These are phyloP conservation scores for Celoporthe dispersa DNA, from an alignment of 2,329 filamentous ascomycete species.

Conservation along the genomic window DNA sequence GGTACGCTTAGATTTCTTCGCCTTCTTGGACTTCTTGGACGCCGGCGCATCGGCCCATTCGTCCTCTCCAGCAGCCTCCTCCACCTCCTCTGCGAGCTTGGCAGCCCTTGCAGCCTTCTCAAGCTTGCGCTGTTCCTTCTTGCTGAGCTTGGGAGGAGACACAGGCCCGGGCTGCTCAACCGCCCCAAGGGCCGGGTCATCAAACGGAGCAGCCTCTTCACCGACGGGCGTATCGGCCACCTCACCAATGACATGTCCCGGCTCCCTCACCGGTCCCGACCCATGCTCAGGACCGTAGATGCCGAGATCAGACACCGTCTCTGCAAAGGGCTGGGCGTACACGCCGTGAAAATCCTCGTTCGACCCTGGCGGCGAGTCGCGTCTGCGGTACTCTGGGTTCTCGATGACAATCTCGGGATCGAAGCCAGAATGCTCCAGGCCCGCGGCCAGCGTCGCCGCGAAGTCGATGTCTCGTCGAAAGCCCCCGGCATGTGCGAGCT, in stretches of 20 bases:
- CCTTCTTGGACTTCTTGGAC: slow-evolving; percentile 41
- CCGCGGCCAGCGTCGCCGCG: slow-evolving; percentile 70
- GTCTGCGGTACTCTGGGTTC: slow-evolving; percentile 64
- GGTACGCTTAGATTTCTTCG: slow-evolving; percentile 29
- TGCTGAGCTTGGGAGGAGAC: slow-evolving; percentile 44
- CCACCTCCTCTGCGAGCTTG: slow-evolving; percentile 35
- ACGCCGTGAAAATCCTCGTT: slow-evolving; percentile 45
- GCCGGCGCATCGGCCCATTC: slow-evolving; percentile 37
- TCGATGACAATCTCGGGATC: slow-evolving; percentile 72
- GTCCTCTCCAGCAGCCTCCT: slow-evolving; percentile 33
- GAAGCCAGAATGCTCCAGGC: slow-evolving; percentile 70
- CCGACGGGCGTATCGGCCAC: slow-evolving; percentile 46
- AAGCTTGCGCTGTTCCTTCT: slow-evolving; percentile 54
- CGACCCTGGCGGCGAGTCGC: slow-evolving; percentile 66
- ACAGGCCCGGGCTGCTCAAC: slow-evolving; percentile 22
- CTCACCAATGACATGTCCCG: slow-evolving; percentile 55
- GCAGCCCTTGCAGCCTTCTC: slow-evolving; percentile 46
- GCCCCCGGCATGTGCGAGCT: slow-evolving; percentile 61
- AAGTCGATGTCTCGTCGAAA: slow-evolving; percentile 73
- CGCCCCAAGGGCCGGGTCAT: slow-evolving; percentile 33
- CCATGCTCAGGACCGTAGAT: slow-evolving; percentile 40
- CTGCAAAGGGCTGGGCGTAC: slow-evolving; percentile 55
- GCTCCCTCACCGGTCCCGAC: slow-evolving; percentile 36
- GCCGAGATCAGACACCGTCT: slow-evolving; percentile 51
- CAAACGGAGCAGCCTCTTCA: slow-evolving; percentile 35